Evolutionary conservation across 2,329 filamentous ascomycete genomes (phyloP).

Genomic region (Fusarium pilosicola): DNA sequence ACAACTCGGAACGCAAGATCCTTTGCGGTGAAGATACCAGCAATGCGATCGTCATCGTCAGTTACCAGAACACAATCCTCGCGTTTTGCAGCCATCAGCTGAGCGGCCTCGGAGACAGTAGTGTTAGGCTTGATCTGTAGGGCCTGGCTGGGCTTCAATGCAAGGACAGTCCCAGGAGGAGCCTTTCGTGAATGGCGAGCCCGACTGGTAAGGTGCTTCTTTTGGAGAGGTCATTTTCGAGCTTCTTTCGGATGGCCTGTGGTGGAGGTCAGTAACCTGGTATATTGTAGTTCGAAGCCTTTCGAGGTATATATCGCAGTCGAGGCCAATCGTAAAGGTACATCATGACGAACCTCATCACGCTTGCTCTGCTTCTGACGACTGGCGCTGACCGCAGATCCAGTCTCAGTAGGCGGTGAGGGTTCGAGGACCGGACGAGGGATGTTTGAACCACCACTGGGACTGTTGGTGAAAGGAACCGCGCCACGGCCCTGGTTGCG

Average conservation of each 20-base stretch:
- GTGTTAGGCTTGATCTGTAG: constrained; percentile 97
- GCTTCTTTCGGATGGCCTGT: constrained; percentile 94
- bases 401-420: constrained; percentile 64
- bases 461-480: constrained; percentile 71
- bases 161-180: constrained; percentile 93
- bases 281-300: constrained; percentile 3
- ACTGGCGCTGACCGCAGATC: constrained; percentile 86
- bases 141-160: constrained; percentile 92
- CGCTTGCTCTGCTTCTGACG: constrained; percentile 96
- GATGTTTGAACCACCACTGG: constrained; percentile 69
- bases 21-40: constrained; percentile 98
- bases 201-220: constrained; percentile 83
- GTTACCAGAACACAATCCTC: constrained; percentile 98
- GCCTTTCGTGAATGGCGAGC: constrained; percentile 91
- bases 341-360: constrained; percentile 82
- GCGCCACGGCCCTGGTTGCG: constrained; percentile 67
- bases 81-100: constrained; percentile 98
- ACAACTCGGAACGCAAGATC: constrained; percentile 98
- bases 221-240: constrained; percentile 99
- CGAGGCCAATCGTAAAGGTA: neutral
- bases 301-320: constrained; percentile 27
- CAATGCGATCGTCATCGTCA: constrained; percentile 96
- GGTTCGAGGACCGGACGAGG: constrained; percentile 76
- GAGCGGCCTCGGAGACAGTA: constrained; percentile 93
- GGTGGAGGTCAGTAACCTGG: constrained; percentile 30